These are phyloP conservation scores for Sugiyamaella qingdaonensis DNA, from an alignment of 805 yeast species.

Conservation along the genomic window DNA sequence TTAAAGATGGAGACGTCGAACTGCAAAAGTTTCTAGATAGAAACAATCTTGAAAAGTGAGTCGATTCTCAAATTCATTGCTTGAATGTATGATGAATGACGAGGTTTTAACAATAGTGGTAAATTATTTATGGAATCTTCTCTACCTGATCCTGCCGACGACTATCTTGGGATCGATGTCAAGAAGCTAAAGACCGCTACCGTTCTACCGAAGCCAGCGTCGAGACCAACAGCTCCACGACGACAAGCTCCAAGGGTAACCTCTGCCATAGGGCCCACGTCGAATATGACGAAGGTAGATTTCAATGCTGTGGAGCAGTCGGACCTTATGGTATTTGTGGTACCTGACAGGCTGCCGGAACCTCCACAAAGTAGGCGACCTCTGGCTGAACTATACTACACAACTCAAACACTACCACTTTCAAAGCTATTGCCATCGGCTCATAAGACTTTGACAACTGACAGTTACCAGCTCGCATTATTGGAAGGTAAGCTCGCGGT, in stretches of 20 bases:
- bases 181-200: neutral
- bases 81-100: neutral
- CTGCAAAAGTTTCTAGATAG: constrained; percentile 45
- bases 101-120: constrained; percentile 22
- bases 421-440: constrained; percentile 77
- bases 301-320: constrained; percentile 16
- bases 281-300: constrained; percentile 10
- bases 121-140: constrained; percentile 30
- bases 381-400: constrained; percentile 78
- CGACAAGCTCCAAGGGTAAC: neutral
- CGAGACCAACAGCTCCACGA: neutral
- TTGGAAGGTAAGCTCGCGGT: constrained; percentile 91
- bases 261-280: neutral
- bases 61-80: constrained; percentile 12
- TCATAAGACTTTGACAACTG: constrained; percentile 82
- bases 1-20: constrained; percentile 38
- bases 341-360: constrained; percentile 34
- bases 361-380: constrained; percentile 38
- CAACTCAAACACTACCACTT: constrained; percentile 83
- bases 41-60: constrained; percentile 49
- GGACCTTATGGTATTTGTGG: constrained; percentile 27
- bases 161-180: constrained; percentile 4
- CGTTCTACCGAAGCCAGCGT: neutral
- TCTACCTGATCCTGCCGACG: constrained; percentile 30
- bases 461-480: constrained; percentile 76